These are phyloP conservation scores for Salvia rosmarinus DNA, from an alignment of 257 asterid species.

Conservation along the genomic window DNA sequence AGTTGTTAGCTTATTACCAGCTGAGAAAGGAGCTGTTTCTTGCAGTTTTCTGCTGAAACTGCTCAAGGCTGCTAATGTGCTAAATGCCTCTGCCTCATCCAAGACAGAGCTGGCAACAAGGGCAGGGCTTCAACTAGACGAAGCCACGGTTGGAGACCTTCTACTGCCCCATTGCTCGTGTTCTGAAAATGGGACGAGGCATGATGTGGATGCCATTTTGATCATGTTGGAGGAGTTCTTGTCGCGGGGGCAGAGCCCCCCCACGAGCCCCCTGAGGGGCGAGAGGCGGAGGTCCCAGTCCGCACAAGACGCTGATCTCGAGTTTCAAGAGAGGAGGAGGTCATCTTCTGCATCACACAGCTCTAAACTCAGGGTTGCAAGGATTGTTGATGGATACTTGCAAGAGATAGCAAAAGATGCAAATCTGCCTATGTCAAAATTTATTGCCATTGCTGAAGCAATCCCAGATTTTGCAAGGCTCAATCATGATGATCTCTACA, in stretches of 20 bases:
- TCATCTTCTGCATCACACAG: constrained; percentile 81
- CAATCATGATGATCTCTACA: constrained; percentile 86
- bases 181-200: constrained; percentile 36
- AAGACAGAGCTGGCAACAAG: constrained; percentile 70
- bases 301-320: constrained; percentile 66
- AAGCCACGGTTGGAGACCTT: constrained; percentile 69
- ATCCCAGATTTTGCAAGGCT: constrained; percentile 78
- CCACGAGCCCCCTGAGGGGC: constrained; percentile 88
- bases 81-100: constrained; percentile 64
- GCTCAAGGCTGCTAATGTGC: constrained; percentile 64
- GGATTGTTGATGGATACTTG: constrained; percentile 79
- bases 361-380: constrained; percentile 75
- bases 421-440: constrained; percentile 57
- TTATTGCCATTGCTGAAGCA: constrained; percentile 66
- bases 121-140: constrained; percentile 75
- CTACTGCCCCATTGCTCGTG: constrained; percentile 51
- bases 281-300: constrained; percentile 91
- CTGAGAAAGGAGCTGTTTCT: constrained; percentile 70
- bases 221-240: constrained; percentile 69
- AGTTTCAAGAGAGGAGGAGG: constrained; percentile 79
- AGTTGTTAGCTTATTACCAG: constrained; percentile 72
- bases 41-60: constrained; percentile 70
- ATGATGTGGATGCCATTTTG: constrained; percentile 69
- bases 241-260: constrained; percentile 79
- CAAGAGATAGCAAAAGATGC: constrained; percentile 66